Base-by-base conservation (phyloP, 164 flowering plant genomes). In the Akebia trifoliata region DNA sequence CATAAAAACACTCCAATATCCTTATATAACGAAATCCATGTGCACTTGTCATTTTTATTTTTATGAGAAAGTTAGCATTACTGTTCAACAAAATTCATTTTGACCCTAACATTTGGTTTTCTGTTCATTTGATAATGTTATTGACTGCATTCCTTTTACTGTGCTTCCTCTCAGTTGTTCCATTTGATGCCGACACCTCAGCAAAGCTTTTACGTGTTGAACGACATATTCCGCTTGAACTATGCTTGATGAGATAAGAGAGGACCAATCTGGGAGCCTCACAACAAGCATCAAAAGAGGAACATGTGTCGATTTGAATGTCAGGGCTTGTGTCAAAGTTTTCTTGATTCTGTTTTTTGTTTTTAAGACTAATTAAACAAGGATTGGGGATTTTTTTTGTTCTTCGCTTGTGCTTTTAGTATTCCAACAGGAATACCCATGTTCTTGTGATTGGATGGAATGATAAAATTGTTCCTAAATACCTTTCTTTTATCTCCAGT, bases 151-250 rank as follows among this genome's bases (percentile, higher is more conserved):
- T 28, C 4, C 17, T 46, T 52, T 38, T 7, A 0, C 0, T 10
- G 30, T 8, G 64, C 39, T 45, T 70, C 30, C 32, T 63, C 15
- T 42, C 72, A 86, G 94, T 79, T 78, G 82, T 84, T 86, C 77
- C 86, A 82, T 78, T 67, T 84, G 83, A 78, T 82, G 76, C 84
- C 86, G 2, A 82, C 86, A 15, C 83, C 83, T 20, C 78, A 77
- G 53, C 82, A 81, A 64, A 80, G 82, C 78, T 84, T 72, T 49
- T 83, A 74, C 49, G 95, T 82, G 63, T 63, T 70, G 57, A 86
- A 81, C 57, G 88, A 84, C 76, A 80, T 84, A n/a, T 86, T 86
- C 74, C 77, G 86, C 62, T 69, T 81, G 79, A 87, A 87, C 76
- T 81, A 82, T 65, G 88, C 89, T 11, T 83, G 78, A 78, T 39